phyloP scores from a whole-genome alignment of 169 alveolate species.

The Eimeria brunetti region DNA sequence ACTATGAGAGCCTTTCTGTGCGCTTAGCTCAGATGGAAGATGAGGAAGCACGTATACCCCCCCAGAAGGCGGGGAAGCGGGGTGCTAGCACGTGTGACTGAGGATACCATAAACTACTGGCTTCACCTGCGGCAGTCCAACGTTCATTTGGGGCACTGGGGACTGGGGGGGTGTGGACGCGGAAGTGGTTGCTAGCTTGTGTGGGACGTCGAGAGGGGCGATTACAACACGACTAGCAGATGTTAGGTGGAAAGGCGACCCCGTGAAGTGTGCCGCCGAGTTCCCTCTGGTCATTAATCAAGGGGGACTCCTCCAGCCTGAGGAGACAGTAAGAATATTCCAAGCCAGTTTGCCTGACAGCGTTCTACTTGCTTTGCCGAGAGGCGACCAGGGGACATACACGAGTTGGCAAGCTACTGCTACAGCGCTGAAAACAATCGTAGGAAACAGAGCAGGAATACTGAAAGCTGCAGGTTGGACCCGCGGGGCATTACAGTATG shows the following conservation, averaged over 20 bases:
- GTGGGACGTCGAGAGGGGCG: neutral
- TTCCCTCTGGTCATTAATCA: neutral
- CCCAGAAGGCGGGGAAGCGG: no score
- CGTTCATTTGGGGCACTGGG: neutral
- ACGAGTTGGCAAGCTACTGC: neutral
- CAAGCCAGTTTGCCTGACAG: neutral
- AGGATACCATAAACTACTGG: neutral
- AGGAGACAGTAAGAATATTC: neutral
- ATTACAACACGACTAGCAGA: neutral
- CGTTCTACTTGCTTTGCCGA: neutral
- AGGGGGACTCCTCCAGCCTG: neutral
- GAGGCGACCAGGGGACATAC: neutral
- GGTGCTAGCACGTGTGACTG: no score
- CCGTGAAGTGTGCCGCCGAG: neutral
- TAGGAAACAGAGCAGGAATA: neutral
- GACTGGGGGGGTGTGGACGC: neutral
- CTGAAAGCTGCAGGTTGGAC: neutral
- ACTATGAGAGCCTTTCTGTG: no score
- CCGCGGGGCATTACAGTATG: no score
- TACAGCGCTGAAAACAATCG: neutral
- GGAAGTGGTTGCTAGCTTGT: neutral
- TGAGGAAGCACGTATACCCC: no score
- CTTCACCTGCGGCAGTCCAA: neutral
- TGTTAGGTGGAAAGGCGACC: neutral
- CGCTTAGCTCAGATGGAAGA: no score